Conservation (phyloP, 805 yeast species). For the Saccharomycopsis lassenensis region DNA sequence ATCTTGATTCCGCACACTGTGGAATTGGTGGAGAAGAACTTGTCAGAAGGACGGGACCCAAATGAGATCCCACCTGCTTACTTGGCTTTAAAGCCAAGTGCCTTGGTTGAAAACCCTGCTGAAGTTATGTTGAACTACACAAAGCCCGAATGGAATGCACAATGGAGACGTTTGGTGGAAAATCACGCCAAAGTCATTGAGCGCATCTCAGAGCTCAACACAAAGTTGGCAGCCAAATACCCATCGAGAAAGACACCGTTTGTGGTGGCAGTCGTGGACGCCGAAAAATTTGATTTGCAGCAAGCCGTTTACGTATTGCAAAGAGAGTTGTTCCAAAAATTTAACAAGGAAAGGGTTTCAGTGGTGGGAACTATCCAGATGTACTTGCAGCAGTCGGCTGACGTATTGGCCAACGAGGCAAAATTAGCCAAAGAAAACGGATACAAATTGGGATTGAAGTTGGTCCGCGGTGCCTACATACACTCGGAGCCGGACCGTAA, state of each 20-base stretch:
- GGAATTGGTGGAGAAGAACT: slow-evolving; percentile 36
- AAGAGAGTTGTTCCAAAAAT: slow-evolving; percentile 63
- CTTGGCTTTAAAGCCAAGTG: slow-evolving; percentile 90
- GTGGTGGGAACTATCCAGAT: slow-evolving; percentile 90
- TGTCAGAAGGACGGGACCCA: slow-evolving; percentile 30
- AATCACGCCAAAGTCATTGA: slow-evolving; percentile 58
- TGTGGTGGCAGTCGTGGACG: slow-evolving; percentile 75
- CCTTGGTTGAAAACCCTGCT: slow-evolving; percentile 69
- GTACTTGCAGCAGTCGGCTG: slow-evolving; percentile 67
- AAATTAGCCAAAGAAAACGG: slow-evolving; percentile 45
- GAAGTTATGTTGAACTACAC: slow-evolving; percentile 53
- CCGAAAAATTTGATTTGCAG: slow-evolving; percentile 83
- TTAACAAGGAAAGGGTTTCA: slow-evolving; percentile 53
- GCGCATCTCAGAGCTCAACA: slow-evolving; percentile 43
- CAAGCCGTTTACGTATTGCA: slow-evolving; percentile 87
- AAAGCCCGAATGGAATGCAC: slow-evolving; percentile 36
- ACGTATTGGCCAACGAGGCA: slow-evolving; percentile 51
- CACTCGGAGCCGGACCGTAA: slow-evolving; percentile 73
- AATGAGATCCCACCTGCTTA: slow-evolving; percentile 81
- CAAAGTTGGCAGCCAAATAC: slow-evolving; percentile 34
- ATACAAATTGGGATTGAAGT: slow-evolving; percentile 75
- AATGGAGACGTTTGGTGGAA: slow-evolving; percentile 46
- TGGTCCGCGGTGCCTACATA: slow-evolving; percentile 92
- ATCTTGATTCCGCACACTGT: slow-evolving; percentile 66
- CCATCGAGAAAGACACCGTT: slow-evolving; percentile 65